Evolutionary conservation across 208 protist genomes (phyloP).

Genomic region (Wallacemonas sp.): DNA sequence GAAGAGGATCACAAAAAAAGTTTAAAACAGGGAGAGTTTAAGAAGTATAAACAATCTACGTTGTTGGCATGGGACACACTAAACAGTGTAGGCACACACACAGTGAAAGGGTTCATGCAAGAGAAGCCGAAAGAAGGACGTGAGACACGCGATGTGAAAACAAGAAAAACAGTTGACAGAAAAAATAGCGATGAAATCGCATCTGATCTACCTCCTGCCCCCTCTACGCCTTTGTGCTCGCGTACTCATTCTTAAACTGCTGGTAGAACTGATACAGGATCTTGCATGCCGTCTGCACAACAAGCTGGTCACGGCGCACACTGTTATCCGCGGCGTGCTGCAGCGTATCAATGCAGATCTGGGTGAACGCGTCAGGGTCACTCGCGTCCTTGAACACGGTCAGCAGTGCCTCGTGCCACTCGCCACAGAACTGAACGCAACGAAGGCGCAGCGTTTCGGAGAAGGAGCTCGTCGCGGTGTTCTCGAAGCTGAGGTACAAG

Average conservation of each 20-base stretch:
- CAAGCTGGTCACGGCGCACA: neutral
- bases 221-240: neutral
- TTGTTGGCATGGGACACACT: no score
- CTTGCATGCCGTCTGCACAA: neutral
- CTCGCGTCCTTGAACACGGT: neutral
- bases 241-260: neutral
- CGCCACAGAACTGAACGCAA: neutral
- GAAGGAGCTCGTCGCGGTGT: neutral
- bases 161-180: no score
- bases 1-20: no score
- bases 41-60: no score
- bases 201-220: no score
- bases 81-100: no score
- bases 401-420: neutral
- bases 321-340: neutral
- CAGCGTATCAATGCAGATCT: neutral
- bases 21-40: no score
- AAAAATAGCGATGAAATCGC: no score
- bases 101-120: no score
- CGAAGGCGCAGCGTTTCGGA: constrained; percentile 1
- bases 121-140: no score
- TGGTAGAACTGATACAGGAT: constrained; percentile 2
- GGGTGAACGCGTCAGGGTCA: neutral
- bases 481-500: neutral
- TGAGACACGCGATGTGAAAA: no score